A percentile compares a stretch with the other conserved stretches of the same genome.
These are phyloP conservation scores for Suhomyces sp. DNA, from an alignment of 805 yeast genomes.

Conservation along the genomic window DNA sequence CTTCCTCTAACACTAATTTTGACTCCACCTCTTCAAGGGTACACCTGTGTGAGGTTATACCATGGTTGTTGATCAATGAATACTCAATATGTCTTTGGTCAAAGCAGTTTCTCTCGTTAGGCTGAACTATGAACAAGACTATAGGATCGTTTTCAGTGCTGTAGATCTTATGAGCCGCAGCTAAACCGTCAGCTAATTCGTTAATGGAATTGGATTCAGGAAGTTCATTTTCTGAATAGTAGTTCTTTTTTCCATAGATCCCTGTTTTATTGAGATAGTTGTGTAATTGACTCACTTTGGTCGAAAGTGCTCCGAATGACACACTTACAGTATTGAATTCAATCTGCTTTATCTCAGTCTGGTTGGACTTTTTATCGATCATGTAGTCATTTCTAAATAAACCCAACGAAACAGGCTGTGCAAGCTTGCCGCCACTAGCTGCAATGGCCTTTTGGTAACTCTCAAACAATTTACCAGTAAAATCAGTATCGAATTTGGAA, in stretches of 20 bases:
- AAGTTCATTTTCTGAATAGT: slow-evolving; percentile 47
- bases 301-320: slow-evolving; percentile 87
- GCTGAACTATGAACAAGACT: slow-evolving; percentile 78
- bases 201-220: slow-evolving; percentile 67
- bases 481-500: slow-evolving; percentile 61
- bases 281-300: slow-evolving; percentile 78
- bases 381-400: slow-evolving; percentile 89
- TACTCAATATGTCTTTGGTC: slow-evolving; percentile 89
- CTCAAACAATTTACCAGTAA: slow-evolving; percentile 76
- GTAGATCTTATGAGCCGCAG: slow-evolving; percentile 62
- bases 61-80: slow-evolving; percentile 52
- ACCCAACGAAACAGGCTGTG: slow-evolving; percentile 73
- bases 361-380: slow-evolving; percentile 35
- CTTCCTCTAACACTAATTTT: slow-evolving; percentile 39
- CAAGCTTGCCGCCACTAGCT: slow-evolving; percentile 39
- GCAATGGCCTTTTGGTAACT: slow-evolving; percentile 50
- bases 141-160: slow-evolving; percentile 40
- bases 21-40: slow-evolving; percentile 58
- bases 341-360: slow-evolving; percentile 70
- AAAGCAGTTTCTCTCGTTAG: slow-evolving; percentile 81
- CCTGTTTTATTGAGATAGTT: slow-evolving; percentile 59
- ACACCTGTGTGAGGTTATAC: slow-evolving; percentile 61
- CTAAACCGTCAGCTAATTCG: slow-evolving; percentile 66
- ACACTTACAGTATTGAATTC: slow-evolving; percentile 96
- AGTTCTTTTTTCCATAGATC: slow-evolving; percentile 40